Conservation (phyloP, 805 yeast species). For the Cyberlindnera japonica region DNA sequence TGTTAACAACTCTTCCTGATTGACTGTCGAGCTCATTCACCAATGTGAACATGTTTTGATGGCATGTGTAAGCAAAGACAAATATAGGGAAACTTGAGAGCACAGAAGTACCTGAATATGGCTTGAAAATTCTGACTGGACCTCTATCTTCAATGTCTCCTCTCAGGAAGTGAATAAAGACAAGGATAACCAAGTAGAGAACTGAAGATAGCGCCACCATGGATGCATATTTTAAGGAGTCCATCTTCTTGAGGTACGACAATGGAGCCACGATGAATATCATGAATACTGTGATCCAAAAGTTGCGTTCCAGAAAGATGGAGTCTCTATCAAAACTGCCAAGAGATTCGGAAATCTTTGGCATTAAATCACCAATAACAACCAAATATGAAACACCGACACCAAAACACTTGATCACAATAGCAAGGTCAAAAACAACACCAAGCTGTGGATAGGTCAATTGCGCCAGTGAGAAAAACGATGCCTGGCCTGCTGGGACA, state of each 20-base stretch:
- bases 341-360: slow-evolving; percentile 45
- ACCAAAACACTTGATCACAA: slow-evolving; percentile 69
- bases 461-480: slow-evolving; percentile 61
- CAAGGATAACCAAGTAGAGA: slow-evolving; percentile 68
- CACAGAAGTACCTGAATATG: slow-evolving; percentile 43
- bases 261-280: slow-evolving; percentile 42
- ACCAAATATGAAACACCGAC: slow-evolving; percentile 65
- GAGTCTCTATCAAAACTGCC: slow-evolving; percentile 21
- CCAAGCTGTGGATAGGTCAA: slow-evolving; percentile 58
- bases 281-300: slow-evolving; percentile 64
- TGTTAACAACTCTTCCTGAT: slow-evolving; percentile 42
- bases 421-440: slow-evolving; percentile 62
- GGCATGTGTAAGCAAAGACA: slow-evolving; percentile 94
- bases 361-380: slow-evolving; percentile 68
- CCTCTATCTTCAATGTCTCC: slow-evolving; percentile 58
- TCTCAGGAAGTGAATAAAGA: slow-evolving; percentile 61
- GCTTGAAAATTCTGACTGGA: slow-evolving; percentile 43
- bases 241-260: slow-evolving; percentile 70
- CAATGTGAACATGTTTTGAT: slow-evolving; percentile 89
- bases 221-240: slow-evolving; percentile 82
- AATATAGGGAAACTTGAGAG: slow-evolving; percentile 83
- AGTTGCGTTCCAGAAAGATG: slow-evolving; percentile 39
- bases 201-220: slow-evolving; percentile 79
- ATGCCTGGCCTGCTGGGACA: slow-evolving; percentile 52
- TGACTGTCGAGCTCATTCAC: slow-evolving; percentile 72